phyloP scores from a whole-genome alignment of 768 basidiomycete genomes.

The Scleroderma citrinum region DNA sequence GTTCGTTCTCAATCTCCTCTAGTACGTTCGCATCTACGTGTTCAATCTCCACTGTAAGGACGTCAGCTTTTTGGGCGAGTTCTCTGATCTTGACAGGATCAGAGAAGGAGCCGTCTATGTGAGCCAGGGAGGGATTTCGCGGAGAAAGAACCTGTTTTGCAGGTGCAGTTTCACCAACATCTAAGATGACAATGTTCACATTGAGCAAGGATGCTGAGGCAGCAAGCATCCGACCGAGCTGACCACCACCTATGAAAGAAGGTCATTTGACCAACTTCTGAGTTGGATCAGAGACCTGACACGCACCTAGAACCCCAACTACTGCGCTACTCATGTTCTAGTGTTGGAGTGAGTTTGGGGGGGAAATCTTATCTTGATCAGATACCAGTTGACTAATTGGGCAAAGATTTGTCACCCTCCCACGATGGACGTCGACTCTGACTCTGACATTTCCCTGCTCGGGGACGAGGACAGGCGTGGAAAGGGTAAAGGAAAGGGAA shows the following conservation, averaged over 20 bases:
- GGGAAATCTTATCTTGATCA: too few species aligned
- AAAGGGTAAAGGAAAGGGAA: conserved; percentile 54
- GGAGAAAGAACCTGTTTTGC: conserved; percentile 84
- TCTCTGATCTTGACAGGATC: conserved; percentile 73
- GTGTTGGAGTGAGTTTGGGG: too few species aligned
- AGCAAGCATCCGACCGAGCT: conserved; percentile 95
- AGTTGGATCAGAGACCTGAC: conserved; percentile 17
- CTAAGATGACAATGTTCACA: conserved; percentile 78
- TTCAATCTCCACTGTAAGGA: conserved; percentile 95
- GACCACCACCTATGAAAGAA: conserved; percentile 72
- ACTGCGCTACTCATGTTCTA: too few species aligned
- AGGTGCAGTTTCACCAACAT: conserved; percentile 71
- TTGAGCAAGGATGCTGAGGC: conserved; percentile 85
- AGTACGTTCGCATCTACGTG: conserved; percentile 82
- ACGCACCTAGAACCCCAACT: conserved; percentile 26
- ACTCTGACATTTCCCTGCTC: conserved; percentile 64
- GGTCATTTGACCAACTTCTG: neutral
- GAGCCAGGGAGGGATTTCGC: conserved; percentile 40
- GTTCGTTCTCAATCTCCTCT: conserved; percentile 34
- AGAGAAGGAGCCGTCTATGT: conserved; percentile 87
- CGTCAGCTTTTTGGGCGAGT: conserved; percentile 73
- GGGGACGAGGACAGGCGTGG: conserved; percentile 43
- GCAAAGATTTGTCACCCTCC: neutral
- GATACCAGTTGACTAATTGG: neutral
- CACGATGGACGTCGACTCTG: conserved; percentile 54